phyloP scores from a whole-genome alignment of 768 basidiomycete genomes.

The Trametes coccinea region DNA sequence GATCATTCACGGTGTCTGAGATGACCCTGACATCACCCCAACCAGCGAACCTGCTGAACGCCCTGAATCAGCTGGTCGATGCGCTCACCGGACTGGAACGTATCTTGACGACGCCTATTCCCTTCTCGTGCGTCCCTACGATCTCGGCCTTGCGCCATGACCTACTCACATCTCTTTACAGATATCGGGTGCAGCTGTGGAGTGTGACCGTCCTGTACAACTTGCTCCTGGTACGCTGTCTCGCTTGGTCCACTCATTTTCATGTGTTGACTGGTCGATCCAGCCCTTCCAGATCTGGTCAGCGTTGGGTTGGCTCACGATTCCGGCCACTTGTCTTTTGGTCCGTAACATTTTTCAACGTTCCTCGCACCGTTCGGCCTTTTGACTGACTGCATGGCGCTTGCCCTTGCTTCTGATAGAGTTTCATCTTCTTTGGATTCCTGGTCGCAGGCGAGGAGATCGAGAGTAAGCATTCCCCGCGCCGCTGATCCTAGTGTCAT shows the following conservation, averaged over 20 bases:
- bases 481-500: slow-evolving; percentile 4
- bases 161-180: slow-evolving; percentile 23
- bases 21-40: neutral
- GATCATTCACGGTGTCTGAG: slow-evolving; percentile 26
- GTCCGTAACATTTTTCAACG: slow-evolving; percentile 35
- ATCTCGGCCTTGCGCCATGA: neutral
- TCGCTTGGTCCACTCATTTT: no score
- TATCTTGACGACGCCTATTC: slow-evolving; percentile 75
- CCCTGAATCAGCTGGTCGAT: slow-evolving; percentile 60
- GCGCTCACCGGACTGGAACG: slow-evolving; percentile 69
- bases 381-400: neutral
- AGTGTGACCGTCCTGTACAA: slow-evolving; percentile 61
- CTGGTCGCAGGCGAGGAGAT: slow-evolving; percentile 75
- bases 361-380: neutral
- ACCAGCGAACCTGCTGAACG: slow-evolving; percentile 46
- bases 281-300: slow-evolving; percentile 68
- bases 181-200: slow-evolving; percentile 73
- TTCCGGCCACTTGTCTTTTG: slow-evolving; percentile 57
- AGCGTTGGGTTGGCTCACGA: slow-evolving; percentile 59
- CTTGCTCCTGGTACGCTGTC: slow-evolving; percentile 50
- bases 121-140: slow-evolving; percentile 56
- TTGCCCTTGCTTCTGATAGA: slow-evolving; percentile 34
- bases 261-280: neutral
- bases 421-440: slow-evolving; percentile 75
- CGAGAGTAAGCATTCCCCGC: slow-evolving; percentile 50